Evolutionary conservation across 257 asterid genomes (phyloP).

Genomic region (Buddleja alternifolia): DNA sequence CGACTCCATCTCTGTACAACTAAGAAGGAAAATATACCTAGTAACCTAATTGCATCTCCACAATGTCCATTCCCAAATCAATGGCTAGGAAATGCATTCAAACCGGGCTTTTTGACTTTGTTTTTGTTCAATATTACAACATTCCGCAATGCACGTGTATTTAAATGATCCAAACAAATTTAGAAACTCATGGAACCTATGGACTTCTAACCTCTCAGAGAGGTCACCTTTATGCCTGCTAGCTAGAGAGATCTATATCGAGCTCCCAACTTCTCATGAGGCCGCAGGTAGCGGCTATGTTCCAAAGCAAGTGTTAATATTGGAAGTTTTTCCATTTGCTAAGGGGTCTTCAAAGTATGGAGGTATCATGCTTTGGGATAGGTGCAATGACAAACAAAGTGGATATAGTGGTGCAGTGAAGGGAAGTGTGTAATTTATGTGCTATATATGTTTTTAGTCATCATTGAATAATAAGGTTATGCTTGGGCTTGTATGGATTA

Average conservation of each 20-base stretch:
- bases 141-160: conserved; percentile 9
- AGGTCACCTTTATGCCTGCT: too few species aligned
- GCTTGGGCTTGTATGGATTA: too few species aligned
- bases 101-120: conserved; percentile 27
- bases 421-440: conserved; percentile 12
- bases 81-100: background rate
- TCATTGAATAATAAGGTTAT: too few species aligned
- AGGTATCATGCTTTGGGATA: conserved; percentile 35
- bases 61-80: conserved; percentile 28
- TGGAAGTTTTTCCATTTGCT: conserved; percentile 20
- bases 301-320: conserved; percentile 13
- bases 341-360: conserved; percentile 30
- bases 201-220: too few species aligned
- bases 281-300: conserved; percentile 32
- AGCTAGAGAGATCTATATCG: conserved; percentile 16
- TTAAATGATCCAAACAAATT: background rate
- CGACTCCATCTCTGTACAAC: too few species aligned
- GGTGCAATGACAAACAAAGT: conserved; percentile 22
- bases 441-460: too few species aligned
- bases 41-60: conserved; percentile 24
- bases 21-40: conserved; percentile 24
- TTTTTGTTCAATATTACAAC: conserved; percentile 32
- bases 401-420: conserved; percentile 29
- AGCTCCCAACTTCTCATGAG: conserved; percentile 22
- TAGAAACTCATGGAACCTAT: conserved; percentile 27